These are phyloP conservation scores for Colletotrichum plurivorum DNA, from an alignment of 2,329 filamentous ascomycete genomes.

Conservation along the genomic window DNA sequence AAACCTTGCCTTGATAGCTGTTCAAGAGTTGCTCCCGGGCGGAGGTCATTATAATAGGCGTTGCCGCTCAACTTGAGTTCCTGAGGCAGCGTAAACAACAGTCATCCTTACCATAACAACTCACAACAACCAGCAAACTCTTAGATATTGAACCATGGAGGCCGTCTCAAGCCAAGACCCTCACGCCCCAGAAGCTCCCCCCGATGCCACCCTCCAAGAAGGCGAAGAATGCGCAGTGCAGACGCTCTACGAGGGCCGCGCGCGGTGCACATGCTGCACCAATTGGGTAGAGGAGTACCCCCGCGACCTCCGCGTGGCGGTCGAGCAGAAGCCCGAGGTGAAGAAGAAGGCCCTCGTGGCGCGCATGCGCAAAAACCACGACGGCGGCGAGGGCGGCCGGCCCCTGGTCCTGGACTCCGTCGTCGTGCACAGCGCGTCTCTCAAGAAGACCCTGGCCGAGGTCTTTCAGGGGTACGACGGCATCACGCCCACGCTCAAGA, in stretches of 20 bases:
- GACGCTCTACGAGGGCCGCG: neutral
- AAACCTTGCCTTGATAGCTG: too few relatives aligned
- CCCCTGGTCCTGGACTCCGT: constrained; percentile 28
- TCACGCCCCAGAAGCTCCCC: too few relatives aligned
- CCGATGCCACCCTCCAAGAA: neutral
- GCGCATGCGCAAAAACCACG: constrained; percentile 36
- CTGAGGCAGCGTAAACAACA: too few relatives aligned
- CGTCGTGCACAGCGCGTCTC: constrained; percentile 25
- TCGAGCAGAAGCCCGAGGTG: neutral
- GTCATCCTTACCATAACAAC: too few relatives aligned
- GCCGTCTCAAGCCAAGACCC: too few relatives aligned
- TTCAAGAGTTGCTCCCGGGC: too few relatives aligned
- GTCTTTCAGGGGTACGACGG: constrained; percentile 32
- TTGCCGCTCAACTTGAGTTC: too few relatives aligned
- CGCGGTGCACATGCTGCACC: constrained; percentile 7
- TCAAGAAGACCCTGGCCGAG: constrained; percentile 26
- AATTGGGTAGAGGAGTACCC: constrained; percentile 22
- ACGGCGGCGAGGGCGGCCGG: constrained; percentile 7
- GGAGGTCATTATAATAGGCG: too few relatives aligned
- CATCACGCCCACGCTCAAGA: constrained; percentile 22
- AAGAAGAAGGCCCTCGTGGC: constrained; percentile 38
- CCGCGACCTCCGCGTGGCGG: neutral
- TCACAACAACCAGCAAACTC: too few relatives aligned
- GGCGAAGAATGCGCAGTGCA: neutral
- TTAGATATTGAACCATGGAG: too few relatives aligned